Percentiles rank a stretch among this genome's conserved stretches.
These are phyloP conservation scores for Podaxis mareebaensis DNA, from an alignment of 768 basidiomycete species.

Conservation along the genomic window DNA sequence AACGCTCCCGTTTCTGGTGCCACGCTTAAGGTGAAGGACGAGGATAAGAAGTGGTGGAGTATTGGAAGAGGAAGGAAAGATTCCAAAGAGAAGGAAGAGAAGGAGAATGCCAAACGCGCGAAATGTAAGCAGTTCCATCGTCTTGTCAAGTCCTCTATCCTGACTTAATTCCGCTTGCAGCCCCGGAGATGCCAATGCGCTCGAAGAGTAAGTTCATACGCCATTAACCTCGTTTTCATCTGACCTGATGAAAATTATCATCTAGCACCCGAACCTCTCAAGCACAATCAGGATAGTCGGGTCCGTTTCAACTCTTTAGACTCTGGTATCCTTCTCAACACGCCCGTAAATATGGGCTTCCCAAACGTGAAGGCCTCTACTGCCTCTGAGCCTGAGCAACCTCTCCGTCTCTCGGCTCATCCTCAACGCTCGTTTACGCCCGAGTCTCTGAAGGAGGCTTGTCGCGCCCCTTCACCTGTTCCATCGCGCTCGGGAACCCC, in stretches of 20 bases:
- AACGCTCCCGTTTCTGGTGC: not conserved
- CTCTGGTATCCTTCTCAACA: conserved; percentile 35
- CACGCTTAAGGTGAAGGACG: conserved; percentile 36
- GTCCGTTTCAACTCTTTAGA: conserved; percentile 68
- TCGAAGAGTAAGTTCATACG: conserved; percentile 37
- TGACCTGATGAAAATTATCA: conserved; percentile 2
- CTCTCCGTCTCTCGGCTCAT: conserved; percentile 18
- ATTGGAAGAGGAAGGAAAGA: conserved; percentile 75
- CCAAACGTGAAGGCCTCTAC: conserved; percentile 13
- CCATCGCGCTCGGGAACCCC: conserved; percentile 34
- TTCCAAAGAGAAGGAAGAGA: conserved; percentile 56
- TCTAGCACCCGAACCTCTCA: conserved; percentile 50
- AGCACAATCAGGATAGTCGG: conserved; percentile 34
- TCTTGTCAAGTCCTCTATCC: not conserved
- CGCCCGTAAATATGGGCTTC: conserved; percentile 33
- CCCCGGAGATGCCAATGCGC: conserved; percentile 39
- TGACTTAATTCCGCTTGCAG: conserved; percentile 22
- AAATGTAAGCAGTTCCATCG: conserved; percentile 39
- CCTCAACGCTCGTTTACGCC: conserved; percentile 10
- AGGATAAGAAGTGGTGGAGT: conserved; percentile 74
- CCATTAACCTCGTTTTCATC: not conserved
- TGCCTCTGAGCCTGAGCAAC: conserved; percentile 20
- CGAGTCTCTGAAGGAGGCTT: conserved; percentile 13
- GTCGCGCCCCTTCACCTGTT: conserved; percentile 15
- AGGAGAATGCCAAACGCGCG: conserved; percentile 39